These are phyloP conservation scores for Crithidia thermophila DNA, from an alignment of 208 protist species.

Conservation along the genomic window DNA sequence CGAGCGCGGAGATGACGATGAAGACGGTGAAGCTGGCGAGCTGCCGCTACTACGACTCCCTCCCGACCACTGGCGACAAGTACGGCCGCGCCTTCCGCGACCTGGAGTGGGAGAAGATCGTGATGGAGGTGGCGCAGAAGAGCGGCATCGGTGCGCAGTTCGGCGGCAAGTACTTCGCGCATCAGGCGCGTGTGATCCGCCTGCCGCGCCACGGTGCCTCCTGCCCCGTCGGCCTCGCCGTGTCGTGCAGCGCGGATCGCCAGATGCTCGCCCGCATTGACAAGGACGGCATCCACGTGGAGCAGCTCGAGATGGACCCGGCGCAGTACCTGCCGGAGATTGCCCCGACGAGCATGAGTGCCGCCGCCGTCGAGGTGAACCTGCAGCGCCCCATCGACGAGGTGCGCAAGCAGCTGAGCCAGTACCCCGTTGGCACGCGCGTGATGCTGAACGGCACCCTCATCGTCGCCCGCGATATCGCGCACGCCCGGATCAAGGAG, in stretches of 20 bases:
- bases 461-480: slow-evolving; percentile 98
- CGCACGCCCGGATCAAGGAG: slow-evolving; percentile 95
- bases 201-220: slow-evolving; percentile 93
- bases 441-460: slow-evolving; percentile 96
- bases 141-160: slow-evolving; percentile 98
- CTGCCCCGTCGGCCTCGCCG: slow-evolving; percentile 94
- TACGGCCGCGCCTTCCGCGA: slow-evolving; percentile 96
- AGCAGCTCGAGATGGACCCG: slow-evolving; percentile 96
- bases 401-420: slow-evolving; percentile 72
- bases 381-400: slow-evolving; percentile 94
- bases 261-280: slow-evolving; percentile 95
- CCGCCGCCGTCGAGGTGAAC: slow-evolving; percentile 89
- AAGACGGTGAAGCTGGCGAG: slow-evolving; percentile 97
- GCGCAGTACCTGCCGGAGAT: slow-evolving; percentile 94
- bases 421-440: slow-evolving; percentile 93
- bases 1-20: slow-evolving; percentile 97
- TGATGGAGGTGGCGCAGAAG: slow-evolving; percentile 88
- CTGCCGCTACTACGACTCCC: slow-evolving; percentile 95
- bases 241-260: slow-evolving; percentile 97
- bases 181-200: slow-evolving; percentile 96
- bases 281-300: slow-evolving; percentile 95
- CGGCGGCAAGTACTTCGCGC: slow-evolving; percentile 98
- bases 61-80: slow-evolving; percentile 94
- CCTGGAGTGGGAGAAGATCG: slow-evolving; percentile 93
- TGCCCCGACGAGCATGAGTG: slow-evolving; percentile 70